Evolutionary conservation across 345 rosid species (phyloP).

Genomic region (Camelina hispida): DNA sequence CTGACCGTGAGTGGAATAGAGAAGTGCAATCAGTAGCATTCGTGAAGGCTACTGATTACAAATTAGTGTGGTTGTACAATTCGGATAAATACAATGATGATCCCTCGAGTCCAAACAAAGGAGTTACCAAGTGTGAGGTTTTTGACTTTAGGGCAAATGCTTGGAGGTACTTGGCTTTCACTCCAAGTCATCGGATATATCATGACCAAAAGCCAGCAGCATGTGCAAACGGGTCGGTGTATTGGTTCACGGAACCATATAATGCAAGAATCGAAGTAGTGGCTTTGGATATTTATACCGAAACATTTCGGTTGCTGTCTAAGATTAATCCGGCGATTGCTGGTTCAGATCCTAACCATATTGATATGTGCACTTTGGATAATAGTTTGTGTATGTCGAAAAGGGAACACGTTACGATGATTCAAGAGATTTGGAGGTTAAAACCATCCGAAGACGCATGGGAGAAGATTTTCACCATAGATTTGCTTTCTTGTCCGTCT

Average conservation of each 20-base stretch:
- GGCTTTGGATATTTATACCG: slow-evolving; percentile 9
- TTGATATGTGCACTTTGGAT: slow-evolving; percentile 26
- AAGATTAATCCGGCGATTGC: slow-evolving; percentile 7
- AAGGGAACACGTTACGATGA: not conserved
- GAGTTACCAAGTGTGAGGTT: not conserved
- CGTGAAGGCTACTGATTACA: not conserved
- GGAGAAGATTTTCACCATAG: slow-evolving; percentile 7
- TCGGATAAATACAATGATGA: not conserved
- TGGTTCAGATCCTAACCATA: slow-evolving; percentile 5
- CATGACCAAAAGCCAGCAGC: not conserved
- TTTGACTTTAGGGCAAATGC: not conserved
- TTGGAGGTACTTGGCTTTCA: not conserved
- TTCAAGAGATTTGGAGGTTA: slow-evolving; percentile 29
- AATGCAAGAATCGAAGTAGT: not conserved
- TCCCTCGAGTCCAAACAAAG: not conserved
- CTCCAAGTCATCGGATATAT: not conserved
- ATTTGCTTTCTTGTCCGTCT: not conserved
- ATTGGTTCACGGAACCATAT: not conserved
- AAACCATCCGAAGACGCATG: slow-evolving; percentile 17
- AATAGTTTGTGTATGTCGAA: slow-evolving; percentile 29
- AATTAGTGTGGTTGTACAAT: not conserved
- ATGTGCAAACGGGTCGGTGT: not conserved
- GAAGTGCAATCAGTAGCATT: not conserved
- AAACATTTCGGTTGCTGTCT: not conserved
- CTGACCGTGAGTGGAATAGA: too few relatives aligned